Evolutionary conservation across 2,329 filamentous ascomycete species (phyloP), one percentile per base, ranked within the genome.

Genomic region (Emericellopsis cladophorae): DNA sequence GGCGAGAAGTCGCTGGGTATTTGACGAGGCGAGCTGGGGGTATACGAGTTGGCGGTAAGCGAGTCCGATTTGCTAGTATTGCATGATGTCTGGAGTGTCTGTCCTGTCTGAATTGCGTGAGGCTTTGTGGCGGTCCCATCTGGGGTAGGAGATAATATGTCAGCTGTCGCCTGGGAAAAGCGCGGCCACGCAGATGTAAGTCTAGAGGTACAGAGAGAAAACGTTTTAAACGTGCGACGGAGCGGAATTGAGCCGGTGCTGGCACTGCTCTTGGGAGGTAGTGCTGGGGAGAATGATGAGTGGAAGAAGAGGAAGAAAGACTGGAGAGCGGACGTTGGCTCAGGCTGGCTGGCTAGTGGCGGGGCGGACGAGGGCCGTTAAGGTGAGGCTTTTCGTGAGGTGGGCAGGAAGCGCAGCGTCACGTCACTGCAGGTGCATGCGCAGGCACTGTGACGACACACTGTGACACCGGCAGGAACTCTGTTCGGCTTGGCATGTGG

Each of bases 1-100:
- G 64, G 59, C 14, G 34, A 9, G 9, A 74, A 57, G 40, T 75
- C 71, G 48, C 67, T 64, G 40, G 68, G 61, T 47, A 62, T 66
- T 36, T 69, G 66, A 41, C 62, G 65, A 12, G 68, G 65, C 18
- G 67, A 68, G 8, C 62, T 65, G 33, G 63, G 59, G 45, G 51
- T 15, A 15, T 35, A 21, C 18, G 32, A 21, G 9, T 35, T 15
- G 8, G n/a, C 7, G 8, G 32, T 35, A 9, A 8, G 9, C 26
- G 26, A 29, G 12, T 9, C 12, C 7, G 26, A 54, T 44, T 49
- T 58, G 49, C 41, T 51, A 34, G 44, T 26, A 31, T 18, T 23
- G 22, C 39, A 41, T 41, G 37, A 24, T 23, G 22, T 31, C n/a
- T 41, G 40, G 9, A 29, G 37, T 16, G 21, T n/a, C n/a, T 33